These are phyloP conservation scores for Myxozyma udenii DNA, from an alignment of 805 yeast genomes.

Conservation along the genomic window DNA sequence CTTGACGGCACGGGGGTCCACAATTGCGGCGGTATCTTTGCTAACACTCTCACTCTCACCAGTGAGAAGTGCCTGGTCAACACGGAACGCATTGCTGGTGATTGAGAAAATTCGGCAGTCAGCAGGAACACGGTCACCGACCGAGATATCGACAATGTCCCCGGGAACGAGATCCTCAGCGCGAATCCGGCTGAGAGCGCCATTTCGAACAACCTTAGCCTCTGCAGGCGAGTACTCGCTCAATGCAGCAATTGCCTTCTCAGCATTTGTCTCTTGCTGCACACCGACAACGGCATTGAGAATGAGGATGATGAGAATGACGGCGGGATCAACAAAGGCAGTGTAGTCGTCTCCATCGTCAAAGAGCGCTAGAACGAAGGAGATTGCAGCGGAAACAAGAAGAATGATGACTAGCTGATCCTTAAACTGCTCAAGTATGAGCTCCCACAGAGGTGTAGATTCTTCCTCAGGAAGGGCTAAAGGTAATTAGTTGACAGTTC, in stretches of 20 bases:
- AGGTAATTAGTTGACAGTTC: neutral
- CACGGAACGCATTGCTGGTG: conserved; percentile 40
- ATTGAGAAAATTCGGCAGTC: conserved; percentile 40
- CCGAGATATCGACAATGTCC: conserved; percentile 43
- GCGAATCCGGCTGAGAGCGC: conserved; percentile 43
- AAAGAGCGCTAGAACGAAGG: conserved; percentile 37
- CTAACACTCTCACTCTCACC: conserved; percentile 42
- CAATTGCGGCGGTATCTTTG: conserved; percentile 35
- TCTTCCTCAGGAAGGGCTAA: conserved; percentile 41
- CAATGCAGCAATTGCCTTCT: conserved; percentile 51
- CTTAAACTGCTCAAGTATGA: conserved; percentile 41
- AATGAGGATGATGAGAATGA: conserved; percentile 47
- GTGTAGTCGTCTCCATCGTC: conserved; percentile 38
- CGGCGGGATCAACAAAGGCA: conserved; percentile 42
- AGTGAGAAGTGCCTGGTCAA: conserved; percentile 45
- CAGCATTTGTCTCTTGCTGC: conserved; percentile 51
- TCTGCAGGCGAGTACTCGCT: conserved; percentile 48
- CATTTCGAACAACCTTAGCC: conserved; percentile 46
- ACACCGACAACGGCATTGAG: conserved; percentile 51
- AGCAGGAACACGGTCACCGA: conserved; percentile 48
- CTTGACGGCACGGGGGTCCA: conserved; percentile 40
- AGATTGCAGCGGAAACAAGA: conserved; percentile 38
- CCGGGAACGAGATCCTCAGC: conserved; percentile 46
- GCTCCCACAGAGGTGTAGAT: conserved; percentile 39
- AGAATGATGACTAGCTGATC: conserved; percentile 41